Base-by-base conservation (phyloP, 2,329 filamentous ascomycete species). In the Trichoderma cornu-damae region DNA sequence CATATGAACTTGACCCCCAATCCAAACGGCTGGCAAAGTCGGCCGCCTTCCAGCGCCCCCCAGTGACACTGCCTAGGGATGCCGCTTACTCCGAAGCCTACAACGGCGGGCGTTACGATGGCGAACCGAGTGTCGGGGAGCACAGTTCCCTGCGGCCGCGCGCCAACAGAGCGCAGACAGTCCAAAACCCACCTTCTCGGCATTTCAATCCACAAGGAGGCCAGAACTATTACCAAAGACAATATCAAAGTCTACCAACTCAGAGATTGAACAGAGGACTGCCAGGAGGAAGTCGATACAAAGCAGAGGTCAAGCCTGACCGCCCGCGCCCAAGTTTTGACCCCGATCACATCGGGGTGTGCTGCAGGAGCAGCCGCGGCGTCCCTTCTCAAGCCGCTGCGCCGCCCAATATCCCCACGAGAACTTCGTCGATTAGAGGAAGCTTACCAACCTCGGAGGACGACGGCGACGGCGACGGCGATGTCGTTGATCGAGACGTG, bases 401-500 rank as follows among this genome's bases (percentile, higher is more conserved):
- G 4, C 66, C 64, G 43, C 72, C 72, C 11, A 70, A 69, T 55
- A 69, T 73, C 40, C 72, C 72, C 12, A 65, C 63, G 52, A 66
- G 72, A 59, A 69, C 64, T 24, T 73, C 72, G 22, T 73, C 72
- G 2, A 69, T 72, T n/a, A 62, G 59, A 34, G 63, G 60, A 14
- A 66, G 58, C 24, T 53, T 63, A 18, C 59, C 54, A 34, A 66
- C 61, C 14, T 51, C 60, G 7, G 62, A 64, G 4, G 34, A 60
- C 16, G 70, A 72, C 26, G 63, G 69, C n/a, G 69, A 73, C 16
- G 18, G 26, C 6, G 72, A 56, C 14, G 24, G 34, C 3, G n/a
- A 28, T 14, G 18, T 46, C 20, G n/a, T 28, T 8, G 58, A 83
- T 63, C 72, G 74, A 44, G 78, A 82, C 63, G 76, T 84, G 3